Base-by-base conservation (phyloP, 768 basidiomycete species). In the Lentinula sp. region DNA sequence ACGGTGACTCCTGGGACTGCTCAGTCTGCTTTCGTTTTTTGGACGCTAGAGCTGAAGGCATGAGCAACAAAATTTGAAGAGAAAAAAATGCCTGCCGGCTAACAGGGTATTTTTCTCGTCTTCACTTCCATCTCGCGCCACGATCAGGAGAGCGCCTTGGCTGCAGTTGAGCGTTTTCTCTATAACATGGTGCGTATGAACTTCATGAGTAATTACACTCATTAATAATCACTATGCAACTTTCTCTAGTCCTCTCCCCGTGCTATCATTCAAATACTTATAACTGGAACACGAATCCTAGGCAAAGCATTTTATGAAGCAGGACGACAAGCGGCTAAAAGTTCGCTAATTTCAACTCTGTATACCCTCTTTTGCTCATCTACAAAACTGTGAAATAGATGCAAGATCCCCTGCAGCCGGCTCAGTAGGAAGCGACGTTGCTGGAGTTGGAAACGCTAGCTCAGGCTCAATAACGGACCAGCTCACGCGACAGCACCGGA, bases 291-390 rank as follows among this genome's bases (percentile, higher is more conserved):
- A 31, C 87, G 85, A 73, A 95, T 95, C 65, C 75, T 98, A 56
- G 95, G 97, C 59, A 95, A 89, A 75, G 97, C 97, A 46, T 84
- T 98, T 58, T 77, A 81, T 37, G 95, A 94, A 69, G 97, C 95
- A 2, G 93, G 93, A 40, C 80, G 82, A 66, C 97, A 99, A 72
- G 96, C 95, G 10, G 85, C 90, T 46, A 88, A 93, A 80, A 99
- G 97, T 98, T 34, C 50, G 60, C 11, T 59, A 0, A 3, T n/a
- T 28, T 15, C 61, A 43, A 35, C 40, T 9, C 1, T 8, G 16
- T 10, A 13, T 54, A 16, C 18, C 23, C n/a, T 42, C 58, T 39
- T 23, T 18, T 9, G 28, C 57, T 21, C 45, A 49, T 53, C 35
- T 59, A 45, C 5, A 61, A 59, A 35, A 34, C 37, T 34, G 21